These are phyloP conservation scores for Phytophthora cryptogea DNA, from an alignment of 352 stramenopile species.

Conservation along the genomic window DNA sequence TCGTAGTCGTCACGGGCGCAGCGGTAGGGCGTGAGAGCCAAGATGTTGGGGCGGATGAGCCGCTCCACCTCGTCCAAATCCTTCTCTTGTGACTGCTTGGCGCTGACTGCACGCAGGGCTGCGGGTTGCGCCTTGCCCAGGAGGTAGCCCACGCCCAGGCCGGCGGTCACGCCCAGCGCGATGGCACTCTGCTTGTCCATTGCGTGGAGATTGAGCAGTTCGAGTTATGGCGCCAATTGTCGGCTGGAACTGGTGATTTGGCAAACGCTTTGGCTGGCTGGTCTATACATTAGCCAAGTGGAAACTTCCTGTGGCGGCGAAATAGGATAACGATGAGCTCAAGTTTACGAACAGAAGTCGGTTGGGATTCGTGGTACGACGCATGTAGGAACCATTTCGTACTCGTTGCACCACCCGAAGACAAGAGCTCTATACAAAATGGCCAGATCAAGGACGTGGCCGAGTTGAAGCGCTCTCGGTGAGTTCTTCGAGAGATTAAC, in stretches of 20 bases:
- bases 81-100: constrained; percentile 9
- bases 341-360: constrained; percentile 1
- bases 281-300: constrained; percentile 20
- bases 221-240: constrained; percentile 8
- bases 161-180: constrained; percentile 61
- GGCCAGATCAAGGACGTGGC: constrained; percentile 13
- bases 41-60: constrained; percentile 97
- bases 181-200: constrained; percentile 77
- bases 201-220: constrained; percentile 23
- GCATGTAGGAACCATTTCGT: not conserved
- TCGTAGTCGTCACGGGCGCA: constrained; percentile 97
- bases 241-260: constrained; percentile 28
- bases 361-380: constrained; percentile 11
- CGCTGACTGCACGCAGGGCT: constrained; percentile 1
- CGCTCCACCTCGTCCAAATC: constrained; percentile 70
- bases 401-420: constrained; percentile 10
- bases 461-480: constrained; percentile 7
- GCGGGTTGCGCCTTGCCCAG: constrained; percentile 55
- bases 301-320: constrained; percentile 24
- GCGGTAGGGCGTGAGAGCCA: constrained; percentile 95
- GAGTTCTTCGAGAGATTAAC: constrained; percentile 10
- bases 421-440: constrained; percentile 7
- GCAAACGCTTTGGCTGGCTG: constrained; percentile 24
- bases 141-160: constrained; percentile 70
- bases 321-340: too few species aligned